Evolutionary conservation across 345 rosid species (phyloP).

Genomic region (Hibiscus trionum): DNA sequence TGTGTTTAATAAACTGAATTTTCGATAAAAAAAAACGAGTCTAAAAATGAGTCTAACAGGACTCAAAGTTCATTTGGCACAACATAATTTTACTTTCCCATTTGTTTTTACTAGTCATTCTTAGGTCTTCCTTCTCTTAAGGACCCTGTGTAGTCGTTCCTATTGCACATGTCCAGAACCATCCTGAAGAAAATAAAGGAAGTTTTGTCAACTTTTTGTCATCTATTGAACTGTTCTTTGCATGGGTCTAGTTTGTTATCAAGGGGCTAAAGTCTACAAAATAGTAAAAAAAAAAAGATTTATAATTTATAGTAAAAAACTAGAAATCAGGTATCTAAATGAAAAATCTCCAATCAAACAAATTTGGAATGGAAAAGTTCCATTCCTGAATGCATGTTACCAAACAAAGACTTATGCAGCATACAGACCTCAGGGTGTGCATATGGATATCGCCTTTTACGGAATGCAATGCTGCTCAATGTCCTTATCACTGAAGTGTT

Average conservation of each 20-base stretch:
- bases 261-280: neutral
- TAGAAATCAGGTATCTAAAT: neutral
- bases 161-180: no score
- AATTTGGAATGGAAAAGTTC: neutral
- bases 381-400: neutral
- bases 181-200: no score
- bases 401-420: neutral
- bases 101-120: no score
- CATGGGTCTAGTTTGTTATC: neutral
- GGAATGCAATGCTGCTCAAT: constrained; percentile 46
- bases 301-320: neutral
- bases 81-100: no score
- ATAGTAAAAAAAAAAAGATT: neutral
- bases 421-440: neutral
- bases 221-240: neutral
- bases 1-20: no score
- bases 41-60: no score
- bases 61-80: no score
- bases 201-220: no score
- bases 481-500: constrained; percentile 7
- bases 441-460: neutral
- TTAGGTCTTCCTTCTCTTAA: no score
- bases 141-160: no score
- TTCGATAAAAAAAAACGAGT: no score
- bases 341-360: neutral